A percentile compares a stretch with the other conserved stretches of the same genome.
Evolutionary conservation across 164 flowering plant genomes (phyloP).

Genomic region (Protea cynaroides): DNA sequence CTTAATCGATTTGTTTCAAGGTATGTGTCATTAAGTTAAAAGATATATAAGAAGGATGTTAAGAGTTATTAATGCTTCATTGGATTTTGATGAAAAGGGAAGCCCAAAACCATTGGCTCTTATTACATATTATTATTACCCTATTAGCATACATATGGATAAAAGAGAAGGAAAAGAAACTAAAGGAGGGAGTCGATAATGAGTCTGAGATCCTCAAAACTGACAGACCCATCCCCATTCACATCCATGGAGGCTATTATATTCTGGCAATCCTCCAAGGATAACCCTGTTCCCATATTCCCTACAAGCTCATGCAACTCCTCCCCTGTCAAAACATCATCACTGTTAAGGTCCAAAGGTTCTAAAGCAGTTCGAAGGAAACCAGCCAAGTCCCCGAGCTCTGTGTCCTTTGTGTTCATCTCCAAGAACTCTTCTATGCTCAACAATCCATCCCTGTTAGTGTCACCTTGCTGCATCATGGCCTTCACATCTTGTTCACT

Average conservation of each 20-base stretch:
- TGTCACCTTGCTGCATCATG: background rate
- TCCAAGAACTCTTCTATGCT: constrained; percentile 1
- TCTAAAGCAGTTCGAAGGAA: background rate
- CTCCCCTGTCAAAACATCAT: background rate
- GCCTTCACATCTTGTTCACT: constrained; percentile 32
- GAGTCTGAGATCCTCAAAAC: constrained; percentile 31
- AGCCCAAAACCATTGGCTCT: too few relatives aligned
- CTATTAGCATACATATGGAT: background rate
- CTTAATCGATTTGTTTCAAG: too few relatives aligned
- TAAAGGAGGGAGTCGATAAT: constrained; percentile 35
- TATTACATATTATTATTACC: too few relatives aligned
- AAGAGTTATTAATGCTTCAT: too few relatives aligned
- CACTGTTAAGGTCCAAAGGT: background rate
- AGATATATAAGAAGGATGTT: too few relatives aligned
- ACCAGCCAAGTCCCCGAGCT: background rate
- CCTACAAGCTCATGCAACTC: background rate
- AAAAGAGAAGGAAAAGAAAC: background rate
- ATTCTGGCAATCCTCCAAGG: constrained; percentile 22
- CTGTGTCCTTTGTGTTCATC: background rate
- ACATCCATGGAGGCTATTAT: constrained; percentile 39
- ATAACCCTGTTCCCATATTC: background rate
- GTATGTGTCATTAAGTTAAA: too few relatives aligned
- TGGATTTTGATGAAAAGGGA: too few relatives aligned
- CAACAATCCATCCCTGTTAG: background rate
- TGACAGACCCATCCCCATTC: constrained; percentile 44